These are phyloP conservation scores for Tetracentron sinense DNA, from an alignment of 164 flowering plant genomes.

Conservation along the genomic window DNA sequence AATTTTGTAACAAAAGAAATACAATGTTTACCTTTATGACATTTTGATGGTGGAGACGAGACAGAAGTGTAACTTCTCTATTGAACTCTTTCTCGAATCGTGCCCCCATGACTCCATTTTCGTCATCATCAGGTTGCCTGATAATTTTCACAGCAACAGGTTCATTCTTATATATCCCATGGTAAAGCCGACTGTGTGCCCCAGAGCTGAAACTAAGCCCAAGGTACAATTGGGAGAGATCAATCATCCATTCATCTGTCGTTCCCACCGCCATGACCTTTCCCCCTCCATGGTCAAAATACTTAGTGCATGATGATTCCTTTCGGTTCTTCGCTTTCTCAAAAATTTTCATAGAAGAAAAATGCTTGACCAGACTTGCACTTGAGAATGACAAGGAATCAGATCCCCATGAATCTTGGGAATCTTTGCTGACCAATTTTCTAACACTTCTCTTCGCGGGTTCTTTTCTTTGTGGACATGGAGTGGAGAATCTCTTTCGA, in stretches of 20 bases:
- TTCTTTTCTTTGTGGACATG: constrained; percentile 45
- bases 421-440: constrained; percentile 27
- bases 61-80: constrained; percentile 64
- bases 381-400: constrained; percentile 11
- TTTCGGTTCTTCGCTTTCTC: constrained; percentile 42
- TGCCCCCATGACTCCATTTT: constrained; percentile 53
- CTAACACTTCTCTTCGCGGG: constrained; percentile 35
- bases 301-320: constrained; percentile 71
- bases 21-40: constrained; percentile 57
- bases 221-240: constrained; percentile 64
- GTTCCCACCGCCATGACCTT: constrained; percentile 64
- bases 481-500: constrained; percentile 67
- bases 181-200: constrained; percentile 82
- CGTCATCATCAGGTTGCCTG: constrained; percentile 74
- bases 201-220: constrained; percentile 79
- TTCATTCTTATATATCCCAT: constrained; percentile 67
- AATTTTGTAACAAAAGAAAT: neutral
- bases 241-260: constrained; percentile 59
- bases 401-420: constrained; percentile 16
- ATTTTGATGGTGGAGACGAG: constrained; percentile 68
- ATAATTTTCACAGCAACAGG: constrained; percentile 83
- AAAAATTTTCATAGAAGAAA: constrained; percentile 33
- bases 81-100: constrained; percentile 67
- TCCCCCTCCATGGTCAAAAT: constrained; percentile 73
- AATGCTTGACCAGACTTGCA: constrained; percentile 34